phyloP scores from a whole-genome alignment of 176 grass and related monocot genomes.

The Tillandsia leiboldiana region DNA sequence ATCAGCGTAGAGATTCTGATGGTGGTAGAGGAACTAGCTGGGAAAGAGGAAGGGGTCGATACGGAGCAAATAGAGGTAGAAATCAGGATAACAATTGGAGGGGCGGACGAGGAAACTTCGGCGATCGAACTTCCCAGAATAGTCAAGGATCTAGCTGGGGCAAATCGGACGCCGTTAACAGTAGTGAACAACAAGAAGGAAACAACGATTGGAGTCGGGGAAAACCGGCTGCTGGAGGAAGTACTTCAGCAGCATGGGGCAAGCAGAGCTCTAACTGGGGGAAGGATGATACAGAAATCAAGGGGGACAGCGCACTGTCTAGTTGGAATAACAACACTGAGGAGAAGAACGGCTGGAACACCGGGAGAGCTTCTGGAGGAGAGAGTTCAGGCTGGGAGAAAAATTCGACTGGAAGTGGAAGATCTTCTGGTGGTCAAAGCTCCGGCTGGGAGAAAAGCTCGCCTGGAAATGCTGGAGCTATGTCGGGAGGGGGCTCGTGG shows the following conservation, averaged over 20 bases:
- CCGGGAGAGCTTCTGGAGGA: constrained; percentile 17
- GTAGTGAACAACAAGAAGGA: constrained; percentile 13
- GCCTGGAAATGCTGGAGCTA: not conserved
- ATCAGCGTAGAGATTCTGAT: constrained; percentile 21
- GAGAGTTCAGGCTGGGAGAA: constrained; percentile 15
- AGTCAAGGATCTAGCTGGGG: constrained; percentile 2
- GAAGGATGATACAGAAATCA: constrained; percentile 22
- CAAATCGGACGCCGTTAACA: not conserved
- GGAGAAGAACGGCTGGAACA: constrained; percentile 17
- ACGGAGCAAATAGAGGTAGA: not conserved
- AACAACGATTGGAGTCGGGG: constrained; percentile 22
- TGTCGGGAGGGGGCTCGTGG: not conserved
- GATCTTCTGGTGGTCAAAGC: not conserved
- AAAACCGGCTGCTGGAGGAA: constrained; percentile 26
- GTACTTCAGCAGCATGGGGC: constrained; percentile 13
- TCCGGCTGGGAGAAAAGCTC: not conserved
- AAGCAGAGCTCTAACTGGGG: constrained; percentile 25
- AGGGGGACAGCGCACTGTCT: constrained; percentile 19
- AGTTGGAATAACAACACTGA: constrained; percentile 20
- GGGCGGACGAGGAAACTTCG: not conserved
- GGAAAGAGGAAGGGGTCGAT: constrained; percentile 28
- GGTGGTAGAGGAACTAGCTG: constrained; percentile 24
- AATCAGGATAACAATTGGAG: not conserved
- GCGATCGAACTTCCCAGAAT: not conserved
- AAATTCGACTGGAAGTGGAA: not conserved